Percentiles rank a stretch among this genome's conserved stretches.
Conservation (phyloP, 2,329 filamentous ascomycete species). For the Colletotrichum salicis region DNA sequence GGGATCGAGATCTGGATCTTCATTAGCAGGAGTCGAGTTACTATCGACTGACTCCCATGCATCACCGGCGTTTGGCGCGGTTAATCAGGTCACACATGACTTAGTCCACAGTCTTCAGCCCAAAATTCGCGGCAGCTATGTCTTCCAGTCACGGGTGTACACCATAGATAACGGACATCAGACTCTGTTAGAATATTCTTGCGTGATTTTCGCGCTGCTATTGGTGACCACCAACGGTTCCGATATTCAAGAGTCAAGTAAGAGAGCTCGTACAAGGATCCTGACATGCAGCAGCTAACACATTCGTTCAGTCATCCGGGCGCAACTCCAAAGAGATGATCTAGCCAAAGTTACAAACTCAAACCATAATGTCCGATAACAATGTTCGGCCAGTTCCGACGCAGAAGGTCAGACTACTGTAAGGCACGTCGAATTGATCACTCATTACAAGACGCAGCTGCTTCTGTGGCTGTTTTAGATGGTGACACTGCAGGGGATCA, state of each 20-base stretch:
- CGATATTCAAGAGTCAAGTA: not conserved
- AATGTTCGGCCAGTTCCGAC: not conserved
- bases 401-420: not conserved
- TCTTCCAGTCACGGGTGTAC: not conserved
- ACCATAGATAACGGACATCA: not conserved
- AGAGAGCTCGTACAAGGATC: not conserved
- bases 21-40: not conserved
- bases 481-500: conserved; percentile 1
- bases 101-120: not conserved
- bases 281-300: not conserved
- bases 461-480: conserved; percentile 5
- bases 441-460: not conserved
- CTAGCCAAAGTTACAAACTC: not conserved
- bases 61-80: not conserved
- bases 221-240: not conserved
- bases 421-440: not conserved
- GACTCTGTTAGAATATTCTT: not conserved
- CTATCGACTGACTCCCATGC: not conserved
- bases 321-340: not conserved
- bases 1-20: not conserved
- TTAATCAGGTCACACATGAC: not conserved
- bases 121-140: not conserved
- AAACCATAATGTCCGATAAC: not conserved
- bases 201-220: not conserved
- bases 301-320: not conserved